phyloP scores from a whole-genome alignment of 441 rosid species.

The Aquilaria agallochum region DNA sequence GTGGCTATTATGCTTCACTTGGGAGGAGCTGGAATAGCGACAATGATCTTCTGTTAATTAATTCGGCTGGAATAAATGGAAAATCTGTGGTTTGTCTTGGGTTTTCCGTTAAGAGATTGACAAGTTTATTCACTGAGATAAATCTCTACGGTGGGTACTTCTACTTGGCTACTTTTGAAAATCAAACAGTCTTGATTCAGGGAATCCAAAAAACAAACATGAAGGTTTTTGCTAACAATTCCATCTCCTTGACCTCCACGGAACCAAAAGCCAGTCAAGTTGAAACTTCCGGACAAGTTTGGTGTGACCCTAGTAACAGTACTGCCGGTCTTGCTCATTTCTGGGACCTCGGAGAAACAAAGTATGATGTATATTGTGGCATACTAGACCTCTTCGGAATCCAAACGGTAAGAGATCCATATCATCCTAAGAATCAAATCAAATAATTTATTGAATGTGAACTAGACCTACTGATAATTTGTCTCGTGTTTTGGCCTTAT shows the following conservation, averaged over 20 bases:
- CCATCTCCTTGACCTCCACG: slow-evolving; percentile 18
- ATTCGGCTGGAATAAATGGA: slow-evolving; percentile 23
- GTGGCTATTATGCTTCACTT: slow-evolving; percentile 32
- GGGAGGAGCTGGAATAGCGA: slow-evolving; percentile 31
- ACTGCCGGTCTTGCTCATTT: slow-evolving; percentile 1
- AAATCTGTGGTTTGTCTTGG: slow-evolving; percentile 47
- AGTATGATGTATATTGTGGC: slow-evolving; percentile 38
- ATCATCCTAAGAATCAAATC: not conserved
- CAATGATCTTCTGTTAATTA: slow-evolving; percentile 33
- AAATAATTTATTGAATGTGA: not conserved
- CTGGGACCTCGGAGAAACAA: slow-evolving; percentile 17
- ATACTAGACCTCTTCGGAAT: slow-evolving; percentile 28
- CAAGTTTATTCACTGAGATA: slow-evolving; percentile 19
- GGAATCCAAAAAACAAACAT: slow-evolving; percentile 30
- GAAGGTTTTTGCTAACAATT: slow-evolving; percentile 10
- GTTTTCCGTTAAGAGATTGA: slow-evolving; percentile 36
- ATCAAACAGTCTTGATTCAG: slow-evolving; percentile 30
- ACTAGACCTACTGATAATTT: not conserved
- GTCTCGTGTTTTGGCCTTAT: slow-evolving; percentile 20
- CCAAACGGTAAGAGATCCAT: slow-evolving; percentile 27
- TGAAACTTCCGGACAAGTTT: slow-evolving; percentile 11
- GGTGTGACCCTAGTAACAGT: slow-evolving; percentile 26
- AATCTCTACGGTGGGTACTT: slow-evolving; percentile 45
- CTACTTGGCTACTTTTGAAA: slow-evolving; percentile 34
- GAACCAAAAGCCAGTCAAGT: slow-evolving; percentile 6